Conservation (phyloP, 2,329 filamentous ascomycete genomes). For the Helminthosporium solani region DNA sequence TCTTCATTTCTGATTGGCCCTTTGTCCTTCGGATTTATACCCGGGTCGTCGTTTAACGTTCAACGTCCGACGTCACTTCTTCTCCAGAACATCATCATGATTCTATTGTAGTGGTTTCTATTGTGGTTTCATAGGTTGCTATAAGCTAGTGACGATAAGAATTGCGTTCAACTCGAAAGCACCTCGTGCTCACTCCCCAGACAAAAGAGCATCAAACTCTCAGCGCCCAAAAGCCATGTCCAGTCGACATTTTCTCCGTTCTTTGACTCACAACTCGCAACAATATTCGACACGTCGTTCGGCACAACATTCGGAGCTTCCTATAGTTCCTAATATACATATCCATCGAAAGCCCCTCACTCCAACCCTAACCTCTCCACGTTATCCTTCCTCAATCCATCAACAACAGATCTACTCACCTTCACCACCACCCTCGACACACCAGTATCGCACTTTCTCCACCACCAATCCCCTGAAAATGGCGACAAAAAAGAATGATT, state of each 20-base stretch:
- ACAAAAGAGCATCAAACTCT: background rate
- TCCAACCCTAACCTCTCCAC: background rate
- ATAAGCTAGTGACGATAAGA: background rate
- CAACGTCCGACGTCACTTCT: background rate
- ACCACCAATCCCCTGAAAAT: conserved; percentile 2
- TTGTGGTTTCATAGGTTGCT: background rate
- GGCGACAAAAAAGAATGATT: conserved; percentile 40
- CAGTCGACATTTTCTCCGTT: background rate
- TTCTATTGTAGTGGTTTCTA: background rate
- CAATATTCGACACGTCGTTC: background rate
- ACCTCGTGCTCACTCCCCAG: no score
- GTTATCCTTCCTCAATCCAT: background rate
- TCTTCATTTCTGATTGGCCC: background rate
- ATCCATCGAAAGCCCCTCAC: background rate
- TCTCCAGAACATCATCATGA: background rate
- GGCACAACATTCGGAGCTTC: background rate
- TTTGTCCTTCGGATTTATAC: background rate
- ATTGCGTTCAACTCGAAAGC: background rate
- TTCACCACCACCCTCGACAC: background rate
- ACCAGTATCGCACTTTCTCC: background rate
- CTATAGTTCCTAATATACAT: background rate
- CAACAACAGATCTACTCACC: background rate
- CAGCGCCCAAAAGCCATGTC: background rate
- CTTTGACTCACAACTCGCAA: background rate
- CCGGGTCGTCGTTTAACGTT: no score